A percentile compares a stretch with the other conserved stretches of the same genome.
Evolutionary conservation across 768 basidiomycete species (phyloP).

Genomic region (Mycena leptocephala): DNA sequence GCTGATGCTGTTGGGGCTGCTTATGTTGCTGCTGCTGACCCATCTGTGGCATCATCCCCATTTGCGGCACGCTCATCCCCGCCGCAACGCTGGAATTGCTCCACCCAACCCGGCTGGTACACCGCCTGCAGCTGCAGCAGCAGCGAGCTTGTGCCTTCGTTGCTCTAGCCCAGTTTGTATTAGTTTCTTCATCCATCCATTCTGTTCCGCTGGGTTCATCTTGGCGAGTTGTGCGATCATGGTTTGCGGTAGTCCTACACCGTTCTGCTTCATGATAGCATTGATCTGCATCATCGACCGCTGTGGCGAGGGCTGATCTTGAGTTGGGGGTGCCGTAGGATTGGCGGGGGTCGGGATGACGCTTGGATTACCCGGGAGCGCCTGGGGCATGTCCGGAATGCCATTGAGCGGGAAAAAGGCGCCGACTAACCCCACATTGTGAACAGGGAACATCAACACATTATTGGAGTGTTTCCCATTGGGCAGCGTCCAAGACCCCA

Average conservation of each 20-base stretch:
- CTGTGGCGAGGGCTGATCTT: conserved; percentile 9
- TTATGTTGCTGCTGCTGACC: conserved; percentile 30
- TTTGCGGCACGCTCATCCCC: conserved; percentile 26
- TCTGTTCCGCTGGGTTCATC: not conserved
- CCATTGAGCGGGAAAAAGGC: conserved; percentile 68
- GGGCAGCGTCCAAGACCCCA: conserved; percentile 65
- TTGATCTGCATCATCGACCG: conserved; percentile 8
- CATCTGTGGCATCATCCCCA: conserved; percentile 43
- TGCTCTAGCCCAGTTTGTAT: conserved; percentile 21
- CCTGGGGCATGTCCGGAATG: conserved; percentile 67
- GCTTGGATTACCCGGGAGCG: conserved; percentile 25
- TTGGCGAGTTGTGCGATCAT: conserved; percentile 9
- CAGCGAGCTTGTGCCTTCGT: not conserved
- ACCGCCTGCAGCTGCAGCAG: conserved; percentile 39
- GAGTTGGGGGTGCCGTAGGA: not conserved
- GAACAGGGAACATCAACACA: conserved; percentile 63
- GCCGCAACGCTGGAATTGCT: conserved; percentile 22
- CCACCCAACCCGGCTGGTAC: conserved; percentile 37
- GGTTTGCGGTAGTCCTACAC: not conserved
- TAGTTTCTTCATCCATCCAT: conserved; percentile 6
- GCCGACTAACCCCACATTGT: conserved; percentile 53
- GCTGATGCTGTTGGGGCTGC: conserved; percentile 33
- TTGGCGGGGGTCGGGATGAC: conserved; percentile 15
- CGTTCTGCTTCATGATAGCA: not conserved
- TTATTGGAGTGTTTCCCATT: conserved; percentile 61